Evolutionary conservation across 192 early-diverging fungal species (phyloP), one percentile per base, ranked within the genome.

Genomic region (Obelidium mucronatum): DNA sequence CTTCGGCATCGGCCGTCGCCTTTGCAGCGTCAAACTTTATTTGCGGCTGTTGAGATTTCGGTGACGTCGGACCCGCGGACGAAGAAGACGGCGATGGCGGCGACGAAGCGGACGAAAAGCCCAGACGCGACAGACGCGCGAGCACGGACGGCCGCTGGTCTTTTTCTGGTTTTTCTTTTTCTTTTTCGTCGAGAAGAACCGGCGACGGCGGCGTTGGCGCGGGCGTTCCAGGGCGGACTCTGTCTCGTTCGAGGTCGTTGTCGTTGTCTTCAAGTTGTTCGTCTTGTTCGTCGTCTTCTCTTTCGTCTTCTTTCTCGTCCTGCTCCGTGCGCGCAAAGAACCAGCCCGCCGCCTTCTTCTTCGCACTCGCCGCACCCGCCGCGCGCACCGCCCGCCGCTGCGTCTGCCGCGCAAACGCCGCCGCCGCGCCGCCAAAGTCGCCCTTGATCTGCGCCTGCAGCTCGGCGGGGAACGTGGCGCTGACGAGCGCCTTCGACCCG

Each of bases 401-500:
- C 11, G 13, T 69, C 53, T 59, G 56, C 1, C 53, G 24, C 1
- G 31, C 39, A 30, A 28, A 72, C 2, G 36, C 37, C 13, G 69
- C 22, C 0, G 58, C 56, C 11, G 39, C 56, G n/a, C 13, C 53
- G 39, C 19, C 8, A 54, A 35, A 59, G 69, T 72, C 69, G 17
- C 13, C n/a, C 22, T 15, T 35, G 36, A 72, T 59, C 36, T 72
- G 69, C 28, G n/a, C 19, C n/a, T 58, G 69, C 2, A 72, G 52
- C 53, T 72, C 69, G 31, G 1, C 19, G 24, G 69, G 69, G 36
- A 72, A 72, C 1, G 69, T 19, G 24, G 52, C 30, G n/a, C 19
- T 54, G 19, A 72, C 54, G 13, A 72, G 69, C 13, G 69, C 69
- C 36, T 72, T 72, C 28, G 17, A 24, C 24, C n/a, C 53, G 22